Evolutionary conservation across 2,329 filamentous ascomycete species (phyloP).

Genomic region (Colletotrichum liaoningense): DNA sequence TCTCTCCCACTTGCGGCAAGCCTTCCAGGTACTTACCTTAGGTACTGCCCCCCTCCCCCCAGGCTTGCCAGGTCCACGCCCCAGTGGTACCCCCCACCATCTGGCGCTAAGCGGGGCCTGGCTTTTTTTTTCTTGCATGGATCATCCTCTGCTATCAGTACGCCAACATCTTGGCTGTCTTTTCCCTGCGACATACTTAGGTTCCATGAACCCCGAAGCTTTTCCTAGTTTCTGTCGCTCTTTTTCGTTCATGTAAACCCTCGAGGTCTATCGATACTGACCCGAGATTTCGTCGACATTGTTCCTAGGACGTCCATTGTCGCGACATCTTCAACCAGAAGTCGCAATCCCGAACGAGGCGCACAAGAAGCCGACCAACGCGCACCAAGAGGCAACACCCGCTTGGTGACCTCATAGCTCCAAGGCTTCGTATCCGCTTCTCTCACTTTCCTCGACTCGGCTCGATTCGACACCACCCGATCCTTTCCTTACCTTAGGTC

Average conservation of each 20-base stretch:
- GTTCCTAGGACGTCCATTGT: not conserved
- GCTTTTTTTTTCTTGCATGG: constrained; percentile 33
- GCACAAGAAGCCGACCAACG: not conserved
- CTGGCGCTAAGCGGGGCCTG: constrained; percentile 26
- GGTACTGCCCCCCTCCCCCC: not conserved
- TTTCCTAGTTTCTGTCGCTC: constrained; percentile 13
- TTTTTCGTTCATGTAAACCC: constrained; percentile 18
- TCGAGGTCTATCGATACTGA: constrained; percentile 3
- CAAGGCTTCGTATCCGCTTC: not conserved
- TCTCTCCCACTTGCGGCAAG: not conserved
- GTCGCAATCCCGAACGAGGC: not conserved
- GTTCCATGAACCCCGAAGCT: constrained; percentile 31
- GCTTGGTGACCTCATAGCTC: constrained; percentile 27
- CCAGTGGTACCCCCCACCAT: constrained; percentile 9
- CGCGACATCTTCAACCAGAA: constrained; percentile 6
- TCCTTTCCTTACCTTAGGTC: not conserved
- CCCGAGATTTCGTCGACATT: not conserved
- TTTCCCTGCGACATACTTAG: constrained; percentile 30
- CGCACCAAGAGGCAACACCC: not conserved
- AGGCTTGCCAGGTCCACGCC: not conserved
- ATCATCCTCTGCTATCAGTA: constrained; percentile 33
- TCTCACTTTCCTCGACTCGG: not conserved
- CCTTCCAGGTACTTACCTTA: not conserved
- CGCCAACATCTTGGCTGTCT: constrained; percentile 31
- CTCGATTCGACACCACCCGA: not conserved